These are phyloP conservation scores for Phytopythium ostracodes DNA, from an alignment of 352 stramenopile species.

Conservation along the genomic window DNA sequence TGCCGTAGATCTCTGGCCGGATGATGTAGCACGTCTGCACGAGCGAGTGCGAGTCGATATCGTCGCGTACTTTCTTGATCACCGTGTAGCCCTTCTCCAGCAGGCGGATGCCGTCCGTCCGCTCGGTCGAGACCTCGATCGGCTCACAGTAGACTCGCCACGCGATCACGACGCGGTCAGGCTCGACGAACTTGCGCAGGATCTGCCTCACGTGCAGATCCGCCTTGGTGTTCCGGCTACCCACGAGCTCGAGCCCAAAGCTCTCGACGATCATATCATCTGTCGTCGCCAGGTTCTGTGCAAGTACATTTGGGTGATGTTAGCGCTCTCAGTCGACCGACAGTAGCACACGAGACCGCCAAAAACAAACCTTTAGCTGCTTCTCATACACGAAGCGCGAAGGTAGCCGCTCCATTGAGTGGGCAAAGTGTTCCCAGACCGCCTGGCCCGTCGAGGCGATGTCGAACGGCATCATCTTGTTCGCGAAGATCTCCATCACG, in stretches of 20 bases:
- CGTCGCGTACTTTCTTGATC: slow-evolving; percentile 33
- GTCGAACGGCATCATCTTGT: slow-evolving; percentile 54
- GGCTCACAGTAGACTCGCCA: slow-evolving; percentile 54
- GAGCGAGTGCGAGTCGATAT: slow-evolving; percentile 37
- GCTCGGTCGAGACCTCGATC: slow-evolving; percentile 42
- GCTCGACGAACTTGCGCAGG: slow-evolving; percentile 43
- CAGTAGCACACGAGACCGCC: not conserved
- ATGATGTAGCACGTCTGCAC: slow-evolving; percentile 75
- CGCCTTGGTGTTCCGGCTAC: slow-evolving; percentile 39
- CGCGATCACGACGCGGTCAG: slow-evolving; percentile 49
- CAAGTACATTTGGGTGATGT: too few relatives aligned
- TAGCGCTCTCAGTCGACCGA: too few relatives aligned
- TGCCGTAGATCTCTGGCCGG: slow-evolving; percentile 55
- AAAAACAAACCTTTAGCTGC: slow-evolving; percentile 31
- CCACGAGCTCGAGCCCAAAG: slow-evolving; percentile 45
- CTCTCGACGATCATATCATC: slow-evolving; percentile 53
- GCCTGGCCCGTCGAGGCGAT: slow-evolving; percentile 32
- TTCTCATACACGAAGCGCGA: slow-evolving; percentile 51
- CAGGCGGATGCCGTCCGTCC: slow-evolving; percentile 48
- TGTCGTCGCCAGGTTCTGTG: slow-evolving; percentile 35
- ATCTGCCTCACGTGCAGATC: slow-evolving; percentile 57
- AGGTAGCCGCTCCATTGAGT: slow-evolving; percentile 59
- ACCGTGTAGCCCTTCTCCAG: slow-evolving; percentile 62
- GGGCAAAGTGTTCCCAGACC: slow-evolving; percentile 51
- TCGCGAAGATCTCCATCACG: slow-evolving; percentile 53